Percentiles rank a stretch among this genome's conserved stretches.
phyloP scores from a whole-genome alignment of 2,329 filamentous ascomycete species.

The Aspergillus amoenus region DNA sequence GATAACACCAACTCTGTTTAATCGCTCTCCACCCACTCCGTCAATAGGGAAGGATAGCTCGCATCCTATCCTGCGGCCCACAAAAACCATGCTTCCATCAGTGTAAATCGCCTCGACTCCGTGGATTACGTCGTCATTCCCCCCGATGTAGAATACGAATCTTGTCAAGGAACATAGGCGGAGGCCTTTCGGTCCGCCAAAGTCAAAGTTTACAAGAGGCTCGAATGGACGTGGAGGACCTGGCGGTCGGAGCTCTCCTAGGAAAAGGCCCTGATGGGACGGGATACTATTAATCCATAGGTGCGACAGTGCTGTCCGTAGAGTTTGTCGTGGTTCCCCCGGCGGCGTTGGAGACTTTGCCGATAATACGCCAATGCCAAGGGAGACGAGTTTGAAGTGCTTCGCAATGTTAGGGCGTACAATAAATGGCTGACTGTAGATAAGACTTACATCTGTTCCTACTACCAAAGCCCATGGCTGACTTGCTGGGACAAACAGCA shows the following conservation, averaged over 20 bases:
- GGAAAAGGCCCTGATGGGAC: background rate
- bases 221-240: constrained; percentile 1
- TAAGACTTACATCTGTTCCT: constrained; percentile 4
- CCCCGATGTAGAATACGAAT: constrained; percentile 9
- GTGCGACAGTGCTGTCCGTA: background rate
- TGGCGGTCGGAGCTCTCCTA: background rate
- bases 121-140: background rate
- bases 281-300: constrained; percentile 6
- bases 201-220: constrained; percentile 14
- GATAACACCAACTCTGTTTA: background rate
- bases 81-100: constrained; percentile 2
- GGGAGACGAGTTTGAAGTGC: background rate
- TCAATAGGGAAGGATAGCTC: constrained; percentile 7
- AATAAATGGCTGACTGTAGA: background rate
- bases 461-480: background rate
- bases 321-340: background rate
- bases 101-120: constrained; percentile 8
- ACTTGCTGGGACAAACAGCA: background rate
- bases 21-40: background rate
- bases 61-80: constrained; percentile 3
- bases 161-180: constrained; percentile 5
- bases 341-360: background rate
- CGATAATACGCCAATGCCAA: background rate
- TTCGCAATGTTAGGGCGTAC: background rate
- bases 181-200: constrained; percentile 7